phyloP scores from a whole-genome alignment of 148 eudicot species.

The Camellia lanceoleosa region DNA sequence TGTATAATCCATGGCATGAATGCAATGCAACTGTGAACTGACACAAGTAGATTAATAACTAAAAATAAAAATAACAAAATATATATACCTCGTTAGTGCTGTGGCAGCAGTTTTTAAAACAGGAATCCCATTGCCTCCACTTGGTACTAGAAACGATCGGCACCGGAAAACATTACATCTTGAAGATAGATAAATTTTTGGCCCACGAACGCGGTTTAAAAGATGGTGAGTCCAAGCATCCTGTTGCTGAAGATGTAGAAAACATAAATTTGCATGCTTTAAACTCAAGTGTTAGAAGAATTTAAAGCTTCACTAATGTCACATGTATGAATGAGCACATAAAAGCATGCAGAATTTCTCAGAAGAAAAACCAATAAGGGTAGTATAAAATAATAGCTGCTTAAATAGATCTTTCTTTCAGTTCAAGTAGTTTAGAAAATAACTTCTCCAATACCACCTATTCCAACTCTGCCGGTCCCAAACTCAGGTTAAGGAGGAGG shows the following conservation, averaged over 20 bases:
- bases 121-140: constrained; percentile 45
- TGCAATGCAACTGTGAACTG: not conserved
- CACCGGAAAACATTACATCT: constrained; percentile 41
- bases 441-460: no score
- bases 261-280: not conserved
- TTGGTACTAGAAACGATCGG: constrained; percentile 45
- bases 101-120: constrained; percentile 40
- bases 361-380: not conserved
- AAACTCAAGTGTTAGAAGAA: constrained; percentile 9
- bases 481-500: no score
- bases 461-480: no score
- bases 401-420: not conserved
- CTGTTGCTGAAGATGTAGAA: constrained; percentile 34
- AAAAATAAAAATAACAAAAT: not conserved
- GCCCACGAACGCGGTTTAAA: constrained; percentile 22
- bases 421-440: not conserved
- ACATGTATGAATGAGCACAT: not conserved
- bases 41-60: not conserved
- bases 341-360: not conserved
- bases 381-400: not conserved
- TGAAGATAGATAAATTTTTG: constrained; percentile 24
- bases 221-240: constrained; percentile 48
- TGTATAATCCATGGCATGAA: not conserved
- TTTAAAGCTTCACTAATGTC: not conserved
- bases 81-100: constrained; percentile 41